Percentiles rank a stretch among this genome's conserved stretches.
Evolutionary conservation across 345 rosid species (phyloP).

Genomic region (Camelina sativa): DNA sequence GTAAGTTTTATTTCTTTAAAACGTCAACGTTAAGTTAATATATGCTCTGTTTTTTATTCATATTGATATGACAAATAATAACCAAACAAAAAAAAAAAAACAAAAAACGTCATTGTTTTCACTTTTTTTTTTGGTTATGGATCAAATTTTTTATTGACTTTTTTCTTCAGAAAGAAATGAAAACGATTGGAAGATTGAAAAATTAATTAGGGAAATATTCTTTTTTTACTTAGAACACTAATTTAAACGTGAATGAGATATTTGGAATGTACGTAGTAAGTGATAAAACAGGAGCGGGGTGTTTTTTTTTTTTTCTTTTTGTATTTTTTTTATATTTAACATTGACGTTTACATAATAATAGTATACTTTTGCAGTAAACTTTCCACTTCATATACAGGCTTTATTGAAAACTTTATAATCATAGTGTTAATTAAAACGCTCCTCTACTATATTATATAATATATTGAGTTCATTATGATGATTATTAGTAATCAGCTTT

Average conservation of each 20-base stretch:
- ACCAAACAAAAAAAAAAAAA: not conserved
- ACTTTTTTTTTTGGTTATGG: slow-evolving; percentile 13
- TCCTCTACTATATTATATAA: slow-evolving; percentile 14
- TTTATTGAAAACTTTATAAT: slow-evolving; percentile 37
- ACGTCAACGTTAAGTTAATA: slow-evolving; percentile 34
- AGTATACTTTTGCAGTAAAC: slow-evolving; percentile 45
- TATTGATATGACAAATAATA: slow-evolving; percentile 26
- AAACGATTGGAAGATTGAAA: slow-evolving; percentile 28
- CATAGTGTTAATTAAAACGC: slow-evolving; percentile 39
- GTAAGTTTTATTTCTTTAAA: slow-evolving; percentile 45
- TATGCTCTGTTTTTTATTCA: slow-evolving; percentile 23
- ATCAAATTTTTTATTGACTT: slow-evolving; percentile 48
- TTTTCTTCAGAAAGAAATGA: slow-evolving; percentile 45
- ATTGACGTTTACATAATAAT: slow-evolving; percentile 34
- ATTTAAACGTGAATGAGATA: not conserved
- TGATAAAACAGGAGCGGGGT: slow-evolving; percentile 38
- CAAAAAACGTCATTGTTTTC: slow-evolving; percentile 34
- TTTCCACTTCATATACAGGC: slow-evolving; percentile 33
- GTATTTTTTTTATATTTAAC: not conserved
- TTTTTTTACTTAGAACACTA: not conserved
- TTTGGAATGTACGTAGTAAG: slow-evolving; percentile 13
- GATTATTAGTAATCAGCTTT: slow-evolving; percentile 30
- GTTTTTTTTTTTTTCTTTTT: not conserved
- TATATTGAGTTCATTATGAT: not conserved
- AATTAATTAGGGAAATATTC: not conserved